phyloP scores from a whole-genome alignment of 805 yeast species.

The Osmozyma mogii region DNA sequence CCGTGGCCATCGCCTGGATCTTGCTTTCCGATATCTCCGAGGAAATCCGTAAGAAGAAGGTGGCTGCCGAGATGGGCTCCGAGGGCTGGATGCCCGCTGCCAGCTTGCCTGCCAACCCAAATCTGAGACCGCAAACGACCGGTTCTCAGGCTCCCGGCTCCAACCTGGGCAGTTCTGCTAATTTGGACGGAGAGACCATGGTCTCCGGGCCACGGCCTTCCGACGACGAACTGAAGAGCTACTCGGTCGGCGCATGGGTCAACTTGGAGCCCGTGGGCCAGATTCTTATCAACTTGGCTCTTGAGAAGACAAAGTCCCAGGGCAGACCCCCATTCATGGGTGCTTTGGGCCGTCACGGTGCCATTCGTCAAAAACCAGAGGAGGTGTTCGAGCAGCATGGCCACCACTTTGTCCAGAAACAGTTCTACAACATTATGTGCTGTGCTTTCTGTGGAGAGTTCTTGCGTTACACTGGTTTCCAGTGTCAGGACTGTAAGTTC shows the following conservation, averaged over 20 bases:
- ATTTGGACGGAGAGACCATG: slow-evolving; percentile 1
- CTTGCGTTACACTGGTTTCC: slow-evolving; percentile 76
- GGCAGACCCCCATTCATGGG: slow-evolving; percentile 35
- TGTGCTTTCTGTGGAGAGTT: slow-evolving; percentile 98
- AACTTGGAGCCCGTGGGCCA: slow-evolving; percentile 93
- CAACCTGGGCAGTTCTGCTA: too few species aligned
- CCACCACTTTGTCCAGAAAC: slow-evolving; percentile 92
- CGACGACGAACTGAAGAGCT: slow-evolving; percentile 4
- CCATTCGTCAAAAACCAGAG: slow-evolving; percentile 87
- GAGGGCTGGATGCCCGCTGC: slow-evolving; percentile 89
- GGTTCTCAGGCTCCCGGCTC: too few species aligned
- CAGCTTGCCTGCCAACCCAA: slow-evolving; percentile 20
- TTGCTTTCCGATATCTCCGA: slow-evolving; percentile 87
- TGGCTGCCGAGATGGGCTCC: slow-evolving; percentile 53
- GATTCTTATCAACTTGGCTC: slow-evolving; percentile 67
- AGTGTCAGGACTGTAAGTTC: slow-evolving; percentile 78
- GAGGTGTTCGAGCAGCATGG: slow-evolving; percentile 94
- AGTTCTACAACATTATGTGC: slow-evolving; percentile 91
- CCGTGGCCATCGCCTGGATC: slow-evolving; percentile 92
- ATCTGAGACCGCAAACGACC: too few species aligned
- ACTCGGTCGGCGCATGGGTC: slow-evolving; percentile 78
- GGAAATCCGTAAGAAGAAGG: slow-evolving; percentile 86
- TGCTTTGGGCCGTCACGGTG: slow-evolving; percentile 81
- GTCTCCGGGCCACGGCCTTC: slow-evolving; percentile 1
- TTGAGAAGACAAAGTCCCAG: slow-evolving; percentile 49